A percentile compares a stretch with the other conserved stretches of the same genome.
These are phyloP conservation scores for Kregervanrija delftensis DNA, from an alignment of 805 yeast genomes.

Conservation along the genomic window DNA sequence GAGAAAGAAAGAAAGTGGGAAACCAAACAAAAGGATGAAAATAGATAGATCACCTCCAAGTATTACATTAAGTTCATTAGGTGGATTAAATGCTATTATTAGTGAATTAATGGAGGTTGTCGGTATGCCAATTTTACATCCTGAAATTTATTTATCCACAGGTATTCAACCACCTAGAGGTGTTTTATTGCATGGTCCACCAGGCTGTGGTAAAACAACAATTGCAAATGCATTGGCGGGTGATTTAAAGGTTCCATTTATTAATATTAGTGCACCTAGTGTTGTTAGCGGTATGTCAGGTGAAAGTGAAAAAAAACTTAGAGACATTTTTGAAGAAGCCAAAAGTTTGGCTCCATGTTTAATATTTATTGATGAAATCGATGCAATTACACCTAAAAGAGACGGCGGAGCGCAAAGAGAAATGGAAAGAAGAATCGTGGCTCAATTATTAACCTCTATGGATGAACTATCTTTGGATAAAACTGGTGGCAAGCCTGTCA, in stretches of 20 bases:
- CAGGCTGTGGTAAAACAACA: constrained; percentile 97
- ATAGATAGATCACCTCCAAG: constrained; percentile 64
- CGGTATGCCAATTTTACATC: constrained; percentile 88
- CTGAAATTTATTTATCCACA: constrained; percentile 79
- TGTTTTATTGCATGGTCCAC: constrained; percentile 91
- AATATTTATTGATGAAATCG: constrained; percentile 92
- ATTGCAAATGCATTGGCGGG: constrained; percentile 96
- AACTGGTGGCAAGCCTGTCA: constrained; percentile 88
- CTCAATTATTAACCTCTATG: constrained; percentile 89
- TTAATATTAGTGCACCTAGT: constrained; percentile 88
- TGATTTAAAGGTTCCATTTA: constrained; percentile 87
- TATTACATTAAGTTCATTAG: constrained; percentile 63
- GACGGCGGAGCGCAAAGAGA: constrained; percentile 98
- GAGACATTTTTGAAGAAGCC: constrained; percentile 94
- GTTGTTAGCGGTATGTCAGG: constrained; percentile 99
- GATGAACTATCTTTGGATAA: constrained; percentile 85
- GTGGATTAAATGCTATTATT: constrained; percentile 85
- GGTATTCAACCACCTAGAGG: constrained; percentile 97
- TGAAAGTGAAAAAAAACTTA: constrained; percentile 87
- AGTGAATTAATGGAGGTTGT: constrained; percentile 83
- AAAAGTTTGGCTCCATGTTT: constrained; percentile 84
- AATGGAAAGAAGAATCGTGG: constrained; percentile 96
- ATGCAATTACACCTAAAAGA: constrained; percentile 96
- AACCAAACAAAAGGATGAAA: constrained; percentile 22
- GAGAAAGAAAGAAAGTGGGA: constrained; percentile 39